These are phyloP conservation scores for Colletotrichum paranaense DNA, from an alignment of 2,329 filamentous ascomycete genomes.

Conservation along the genomic window DNA sequence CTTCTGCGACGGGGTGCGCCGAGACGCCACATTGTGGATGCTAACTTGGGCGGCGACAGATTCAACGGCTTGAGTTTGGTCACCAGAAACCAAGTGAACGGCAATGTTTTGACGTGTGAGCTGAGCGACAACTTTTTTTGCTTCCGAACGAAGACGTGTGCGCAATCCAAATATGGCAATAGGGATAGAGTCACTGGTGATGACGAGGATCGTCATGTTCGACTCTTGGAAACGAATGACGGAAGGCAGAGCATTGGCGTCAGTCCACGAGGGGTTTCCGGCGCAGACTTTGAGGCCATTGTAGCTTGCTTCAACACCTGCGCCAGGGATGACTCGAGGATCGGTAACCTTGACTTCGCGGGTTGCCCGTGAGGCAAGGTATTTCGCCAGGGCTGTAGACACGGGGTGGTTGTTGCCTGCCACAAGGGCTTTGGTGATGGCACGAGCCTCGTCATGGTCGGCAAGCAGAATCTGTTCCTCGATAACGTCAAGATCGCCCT, in stretches of 20 bases:
- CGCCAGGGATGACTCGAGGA: slow-evolving; percentile 52
- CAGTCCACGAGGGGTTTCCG: slow-evolving; percentile 59
- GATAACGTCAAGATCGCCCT: slow-evolving; percentile 50
- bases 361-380: slow-evolving; percentile 46
- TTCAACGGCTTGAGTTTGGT: slow-evolving; percentile 60
- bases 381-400: slow-evolving; percentile 56
- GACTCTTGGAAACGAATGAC: slow-evolving; percentile 37
- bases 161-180: slow-evolving; percentile 62
- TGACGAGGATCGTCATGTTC: slow-evolving; percentile 42
- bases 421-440: slow-evolving; percentile 44
- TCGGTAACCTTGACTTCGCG: slow-evolving; percentile 28
- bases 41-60: slow-evolving; percentile 56
- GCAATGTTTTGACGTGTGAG: slow-evolving; percentile 59
- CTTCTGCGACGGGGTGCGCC: slow-evolving; percentile 65
- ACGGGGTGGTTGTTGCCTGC: slow-evolving; percentile 62
- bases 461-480: slow-evolving; percentile 38
- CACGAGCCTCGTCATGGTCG: slow-evolving; percentile 39
- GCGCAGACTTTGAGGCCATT: slow-evolving; percentile 47
- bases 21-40: slow-evolving; percentile 53
- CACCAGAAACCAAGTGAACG: slow-evolving; percentile 68
- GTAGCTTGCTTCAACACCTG: slow-evolving; percentile 50
- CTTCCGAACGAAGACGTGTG: slow-evolving; percentile 49
- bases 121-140: slow-evolving; percentile 53
- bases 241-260: slow-evolving; percentile 37
- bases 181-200: slow-evolving; percentile 43